phyloP scores from a whole-genome alignment of 208 protist genomes.

The Tritrichomonas foetus region DNA sequence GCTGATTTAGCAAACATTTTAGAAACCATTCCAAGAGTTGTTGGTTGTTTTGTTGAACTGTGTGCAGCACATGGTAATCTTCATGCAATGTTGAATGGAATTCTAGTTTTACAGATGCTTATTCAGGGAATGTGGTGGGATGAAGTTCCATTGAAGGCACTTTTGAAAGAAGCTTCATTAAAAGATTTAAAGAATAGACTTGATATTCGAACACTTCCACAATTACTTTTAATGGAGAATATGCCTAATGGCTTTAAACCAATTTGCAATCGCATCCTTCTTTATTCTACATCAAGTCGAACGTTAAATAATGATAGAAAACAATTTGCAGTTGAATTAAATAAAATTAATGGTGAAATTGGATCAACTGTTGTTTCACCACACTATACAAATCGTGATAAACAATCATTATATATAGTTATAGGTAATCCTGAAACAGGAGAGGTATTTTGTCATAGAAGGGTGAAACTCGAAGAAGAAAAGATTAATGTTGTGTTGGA shows the following conservation, averaged over 20 bases:
- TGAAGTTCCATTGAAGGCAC: background rate
- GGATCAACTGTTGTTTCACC: background rate
- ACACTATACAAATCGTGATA: background rate
- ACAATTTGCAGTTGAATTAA: background rate
- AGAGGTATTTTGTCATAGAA: background rate
- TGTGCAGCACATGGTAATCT: background rate
- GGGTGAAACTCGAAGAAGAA: background rate
- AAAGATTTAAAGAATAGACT: background rate
- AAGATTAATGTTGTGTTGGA: background rate
- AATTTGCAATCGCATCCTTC: background rate
- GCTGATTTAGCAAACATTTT: slow-evolving; percentile 93
- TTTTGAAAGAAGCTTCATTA: background rate
- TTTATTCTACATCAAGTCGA: background rate
- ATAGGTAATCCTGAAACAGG: background rate
- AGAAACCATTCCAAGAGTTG: slow-evolving; percentile 85
- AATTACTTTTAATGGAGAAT: background rate
- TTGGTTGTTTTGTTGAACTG: background rate
- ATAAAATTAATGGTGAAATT: background rate
- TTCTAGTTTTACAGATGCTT: background rate
- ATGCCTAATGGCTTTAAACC: background rate
- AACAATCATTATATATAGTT: background rate
- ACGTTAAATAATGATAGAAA: background rate
- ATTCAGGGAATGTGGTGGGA: background rate
- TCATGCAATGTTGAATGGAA: background rate
- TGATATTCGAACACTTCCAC: background rate